phyloP scores from a whole-genome alignment of 257 asterid species.

The Jacaranda copaia region DNA sequence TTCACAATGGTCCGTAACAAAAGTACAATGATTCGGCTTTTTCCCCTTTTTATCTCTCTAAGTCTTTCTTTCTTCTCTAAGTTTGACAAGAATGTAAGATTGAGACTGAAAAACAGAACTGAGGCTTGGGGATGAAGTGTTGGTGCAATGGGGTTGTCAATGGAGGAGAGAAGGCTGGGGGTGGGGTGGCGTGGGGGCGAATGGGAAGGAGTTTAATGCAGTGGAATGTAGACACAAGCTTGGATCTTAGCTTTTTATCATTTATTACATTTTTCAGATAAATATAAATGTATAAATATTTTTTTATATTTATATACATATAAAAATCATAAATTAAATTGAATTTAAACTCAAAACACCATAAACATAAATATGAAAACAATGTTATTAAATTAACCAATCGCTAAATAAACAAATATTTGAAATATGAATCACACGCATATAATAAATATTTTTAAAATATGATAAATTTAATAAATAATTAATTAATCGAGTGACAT shows the following conservation, averaged over 20 bases:
- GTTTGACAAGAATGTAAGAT: constrained; percentile 8
- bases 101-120: constrained; percentile 6
- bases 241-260: too few relatives aligned
- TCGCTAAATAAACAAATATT: too few relatives aligned
- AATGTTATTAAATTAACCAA: too few relatives aligned
- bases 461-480: too few relatives aligned
- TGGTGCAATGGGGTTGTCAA: constrained; percentile 41
- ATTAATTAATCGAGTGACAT: too few relatives aligned
- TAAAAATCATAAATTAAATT: too few relatives aligned
- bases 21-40: constrained; percentile 44
- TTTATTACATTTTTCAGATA: too few relatives aligned
- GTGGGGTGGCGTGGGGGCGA: not conserved
- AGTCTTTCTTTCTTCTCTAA: not conserved
- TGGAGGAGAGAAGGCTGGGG: constrained; percentile 30
- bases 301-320: not conserved
- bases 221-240: constrained; percentile 1
- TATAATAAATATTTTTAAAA: too few relatives aligned
- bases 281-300: too few relatives aligned
- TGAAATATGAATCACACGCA: too few relatives aligned
- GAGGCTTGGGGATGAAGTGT: constrained; percentile 22
- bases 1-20: constrained; percentile 8
- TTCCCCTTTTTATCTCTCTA: constrained; percentile 8
- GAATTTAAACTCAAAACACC: too few relatives aligned
- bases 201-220: constrained; percentile 40
- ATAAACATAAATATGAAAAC: too few relatives aligned